Percentiles rank a stretch among this genome's conserved stretches.
phyloP scores from a whole-genome alignment of 257 asterid genomes.

The Echites panduratus region DNA sequence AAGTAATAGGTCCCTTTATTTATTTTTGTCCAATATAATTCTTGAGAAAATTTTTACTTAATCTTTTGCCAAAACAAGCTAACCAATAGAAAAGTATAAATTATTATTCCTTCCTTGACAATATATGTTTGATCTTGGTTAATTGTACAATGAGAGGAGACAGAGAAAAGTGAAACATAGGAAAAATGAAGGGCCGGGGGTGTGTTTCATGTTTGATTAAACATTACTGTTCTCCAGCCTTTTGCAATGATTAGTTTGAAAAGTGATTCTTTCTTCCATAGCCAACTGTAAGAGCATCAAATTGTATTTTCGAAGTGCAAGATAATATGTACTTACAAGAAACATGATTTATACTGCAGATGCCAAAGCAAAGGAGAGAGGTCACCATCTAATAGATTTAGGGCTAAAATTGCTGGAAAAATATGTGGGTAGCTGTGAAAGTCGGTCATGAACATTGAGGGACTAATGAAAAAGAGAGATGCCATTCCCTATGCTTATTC shows the following conservation, averaged over 20 bases:
- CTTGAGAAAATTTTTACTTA: not conserved
- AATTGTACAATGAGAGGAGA: not conserved
- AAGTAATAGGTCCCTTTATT: not conserved
- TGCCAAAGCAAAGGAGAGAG: not conserved
- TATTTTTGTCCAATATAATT: not conserved
- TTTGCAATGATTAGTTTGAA: not conserved
- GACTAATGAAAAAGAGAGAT: not conserved
- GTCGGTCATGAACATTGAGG: not conserved
- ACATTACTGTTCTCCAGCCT: not conserved
- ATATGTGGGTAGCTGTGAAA: not conserved
- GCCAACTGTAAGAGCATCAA: not conserved
- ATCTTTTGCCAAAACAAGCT: not conserved
- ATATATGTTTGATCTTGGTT: not conserved
- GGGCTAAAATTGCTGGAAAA: not conserved
- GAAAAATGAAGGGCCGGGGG: not conserved
- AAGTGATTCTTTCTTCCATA: not conserved
- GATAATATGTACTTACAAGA: not conserved
- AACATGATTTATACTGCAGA: not conserved
- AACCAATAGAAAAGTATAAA: not conserved
- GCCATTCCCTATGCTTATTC: not conserved
- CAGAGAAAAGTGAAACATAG: not conserved
- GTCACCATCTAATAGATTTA: not conserved
- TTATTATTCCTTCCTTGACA: not conserved
- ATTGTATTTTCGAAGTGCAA: not conserved
- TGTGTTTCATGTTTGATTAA: not conserved